These are phyloP conservation scores for Gynochthodes officinalis DNA, from an alignment of 257 asterid genomes.

Conservation along the genomic window DNA sequence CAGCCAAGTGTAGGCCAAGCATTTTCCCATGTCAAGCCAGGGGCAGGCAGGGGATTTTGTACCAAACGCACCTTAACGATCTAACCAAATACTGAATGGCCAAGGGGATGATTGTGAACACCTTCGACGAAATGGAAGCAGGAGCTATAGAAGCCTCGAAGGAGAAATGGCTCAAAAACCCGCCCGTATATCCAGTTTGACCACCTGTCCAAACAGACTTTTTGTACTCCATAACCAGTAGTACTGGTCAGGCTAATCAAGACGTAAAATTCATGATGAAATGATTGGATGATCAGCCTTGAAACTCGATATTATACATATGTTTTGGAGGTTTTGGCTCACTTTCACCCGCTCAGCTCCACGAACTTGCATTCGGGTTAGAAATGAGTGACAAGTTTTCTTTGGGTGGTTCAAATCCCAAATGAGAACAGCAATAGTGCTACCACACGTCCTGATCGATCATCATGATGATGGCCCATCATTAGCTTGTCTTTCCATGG, in stretches of 20 bases:
- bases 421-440: slow-evolving; percentile 20
- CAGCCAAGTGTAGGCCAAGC: slow-evolving; percentile 17
- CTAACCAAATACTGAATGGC: slow-evolving; percentile 20
- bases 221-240: no score
- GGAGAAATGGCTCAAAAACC: not conserved
- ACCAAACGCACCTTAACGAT: slow-evolving; percentile 19
- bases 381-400: slow-evolving; percentile 55
- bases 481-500: slow-evolving; percentile 21
- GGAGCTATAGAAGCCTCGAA: slow-evolving; percentile 7
- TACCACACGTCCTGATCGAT: no score
- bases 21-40: slow-evolving; percentile 19
- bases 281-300: slow-evolving; percentile 26
- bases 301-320: slow-evolving; percentile 16
- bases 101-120: slow-evolving; percentile 26
- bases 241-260: not conserved
- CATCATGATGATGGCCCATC: no score
- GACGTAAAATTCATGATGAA: slow-evolving; percentile 12
- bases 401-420: slow-evolving; percentile 59
- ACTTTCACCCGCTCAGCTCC: slow-evolving; percentile 17
- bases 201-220: slow-evolving; percentile 4
- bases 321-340: slow-evolving; percentile 32
- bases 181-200: slow-evolving; percentile 21
- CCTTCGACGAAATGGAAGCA: slow-evolving; percentile 21
- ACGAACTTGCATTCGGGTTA: slow-evolving; percentile 49
- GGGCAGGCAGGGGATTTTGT: slow-evolving; percentile 19